Evolutionary conservation across 768 basidiomycete genomes (phyloP).

Genomic region (Xerocomellus dryophilus): DNA sequence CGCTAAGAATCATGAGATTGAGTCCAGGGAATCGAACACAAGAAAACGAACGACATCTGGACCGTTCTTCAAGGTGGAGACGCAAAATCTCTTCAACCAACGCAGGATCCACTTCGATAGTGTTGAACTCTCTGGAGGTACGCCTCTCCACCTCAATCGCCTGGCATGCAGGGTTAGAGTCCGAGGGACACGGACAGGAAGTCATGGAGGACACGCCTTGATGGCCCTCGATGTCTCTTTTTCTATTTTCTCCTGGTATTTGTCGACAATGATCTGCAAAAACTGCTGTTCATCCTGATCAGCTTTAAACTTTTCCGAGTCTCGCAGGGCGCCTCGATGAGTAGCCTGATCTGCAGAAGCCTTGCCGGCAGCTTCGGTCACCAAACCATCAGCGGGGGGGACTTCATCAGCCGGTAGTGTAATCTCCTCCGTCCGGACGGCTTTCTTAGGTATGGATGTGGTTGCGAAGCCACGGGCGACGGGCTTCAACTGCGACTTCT

Average conservation of each 20-base stretch:
- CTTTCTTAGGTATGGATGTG: constrained; percentile 80
- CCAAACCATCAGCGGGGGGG: not conserved
- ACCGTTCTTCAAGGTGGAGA: constrained; percentile 39
- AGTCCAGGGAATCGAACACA: not conserved
- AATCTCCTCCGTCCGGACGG: constrained; percentile 33
- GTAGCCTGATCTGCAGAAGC: constrained; percentile 2
- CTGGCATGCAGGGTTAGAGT: constrained; percentile 29
- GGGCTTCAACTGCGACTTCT: constrained; percentile 76
- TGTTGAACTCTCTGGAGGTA: constrained; percentile 58
- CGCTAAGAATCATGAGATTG: not conserved
- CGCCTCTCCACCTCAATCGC: constrained; percentile 80
- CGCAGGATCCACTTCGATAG: constrained; percentile 57
- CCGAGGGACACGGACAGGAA: not conserved
- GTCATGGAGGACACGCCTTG: constrained; percentile 48
- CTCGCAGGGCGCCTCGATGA: constrained; percentile 4
- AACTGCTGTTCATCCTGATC: constrained; percentile 50
- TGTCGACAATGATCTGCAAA: constrained; percentile 74
- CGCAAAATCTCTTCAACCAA: constrained; percentile 60
- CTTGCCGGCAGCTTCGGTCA: constrained; percentile 6
- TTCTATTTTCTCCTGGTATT: constrained; percentile 82
- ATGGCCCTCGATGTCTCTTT: constrained; percentile 72
- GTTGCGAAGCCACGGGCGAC: constrained; percentile 76
- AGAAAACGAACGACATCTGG: constrained; percentile 26
- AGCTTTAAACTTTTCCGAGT: constrained; percentile 31
- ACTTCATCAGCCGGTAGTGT: constrained; percentile 11